These are phyloP conservation scores for Neonectria sp. DNA, from an alignment of 2,329 filamentous ascomycete genomes.

Conservation along the genomic window DNA sequence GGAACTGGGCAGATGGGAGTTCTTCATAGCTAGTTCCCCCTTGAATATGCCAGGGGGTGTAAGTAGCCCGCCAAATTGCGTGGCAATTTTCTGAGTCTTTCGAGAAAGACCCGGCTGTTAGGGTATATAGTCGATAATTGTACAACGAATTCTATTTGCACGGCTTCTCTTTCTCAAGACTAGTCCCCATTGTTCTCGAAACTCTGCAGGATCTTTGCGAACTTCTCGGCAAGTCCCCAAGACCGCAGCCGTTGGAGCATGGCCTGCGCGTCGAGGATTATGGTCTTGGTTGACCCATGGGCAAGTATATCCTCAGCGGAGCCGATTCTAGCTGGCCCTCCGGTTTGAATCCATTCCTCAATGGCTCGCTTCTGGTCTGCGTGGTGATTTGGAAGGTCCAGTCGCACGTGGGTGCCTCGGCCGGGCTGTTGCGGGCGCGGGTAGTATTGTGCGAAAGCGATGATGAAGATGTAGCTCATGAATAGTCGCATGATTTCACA, in stretches of 20 bases:
- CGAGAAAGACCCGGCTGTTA: background rate
- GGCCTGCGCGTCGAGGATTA: conserved; percentile 45
- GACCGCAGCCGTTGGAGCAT: conserved; percentile 42
- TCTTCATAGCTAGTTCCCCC: conserved; percentile 63
- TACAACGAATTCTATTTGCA: background rate
- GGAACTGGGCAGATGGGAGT: conserved; percentile 61
- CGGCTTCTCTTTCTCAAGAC: background rate
- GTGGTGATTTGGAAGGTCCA: conserved; percentile 40
- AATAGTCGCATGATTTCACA: conserved; percentile 52
- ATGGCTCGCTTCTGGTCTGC: conserved; percentile 19
- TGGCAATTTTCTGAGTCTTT: conserved; percentile 57
- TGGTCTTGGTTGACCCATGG: conserved; percentile 28
- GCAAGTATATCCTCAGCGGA: conserved; percentile 40
- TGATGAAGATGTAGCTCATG: conserved; percentile 50
- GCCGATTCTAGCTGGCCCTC: conserved; percentile 46
- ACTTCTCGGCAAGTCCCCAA: conserved; percentile 50
- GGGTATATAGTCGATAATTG: background rate
- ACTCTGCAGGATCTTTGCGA: conserved; percentile 45
- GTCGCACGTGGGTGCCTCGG: conserved; percentile 20
- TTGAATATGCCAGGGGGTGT: conserved; percentile 63
- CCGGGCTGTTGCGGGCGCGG: conserved; percentile 12
- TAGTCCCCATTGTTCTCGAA: conserved; percentile 23
- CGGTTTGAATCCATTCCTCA: conserved; percentile 42
- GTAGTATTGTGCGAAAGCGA: conserved; percentile 46
- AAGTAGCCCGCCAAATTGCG: conserved; percentile 60